Evolutionary conservation across 148 eudicot species (phyloP).

Genomic region (Agrostemma githago): DNA sequence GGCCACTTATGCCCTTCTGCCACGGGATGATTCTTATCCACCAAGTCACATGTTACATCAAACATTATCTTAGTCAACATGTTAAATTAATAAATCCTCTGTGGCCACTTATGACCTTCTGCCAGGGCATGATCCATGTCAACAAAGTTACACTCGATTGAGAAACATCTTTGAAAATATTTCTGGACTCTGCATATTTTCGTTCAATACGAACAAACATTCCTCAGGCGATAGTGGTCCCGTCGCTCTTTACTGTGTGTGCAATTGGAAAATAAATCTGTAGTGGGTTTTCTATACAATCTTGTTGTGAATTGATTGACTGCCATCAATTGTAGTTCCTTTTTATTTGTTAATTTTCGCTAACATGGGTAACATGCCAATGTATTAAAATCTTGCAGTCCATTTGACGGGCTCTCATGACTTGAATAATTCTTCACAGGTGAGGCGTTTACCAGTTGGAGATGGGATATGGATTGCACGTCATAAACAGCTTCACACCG

Average conservation of each 20-base stretch:
- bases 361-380: not conserved
- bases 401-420: slow-evolving; percentile 11
- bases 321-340: not conserved
- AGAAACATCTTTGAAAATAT: not conserved
- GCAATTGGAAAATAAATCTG: not conserved
- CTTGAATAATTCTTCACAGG: slow-evolving; percentile 32
- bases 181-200: not conserved
- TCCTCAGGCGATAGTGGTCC: not conserved
- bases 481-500: slow-evolving; percentile 52
- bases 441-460: slow-evolving; percentile 78
- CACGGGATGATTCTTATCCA: not conserved
- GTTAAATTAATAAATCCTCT: not conserved
- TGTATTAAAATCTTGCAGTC: not conserved
- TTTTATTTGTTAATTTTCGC: too few species aligned
- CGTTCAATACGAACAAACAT: not conserved
- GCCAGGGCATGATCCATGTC: not conserved
- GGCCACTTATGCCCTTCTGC: not conserved
- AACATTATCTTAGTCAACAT: not conserved
- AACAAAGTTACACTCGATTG: not conserved
- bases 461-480: slow-evolving; percentile 94
- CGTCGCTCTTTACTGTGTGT: not conserved
- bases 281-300: not conserved
- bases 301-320: not conserved
- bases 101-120: not conserved
- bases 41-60: not conserved